Evolutionary conservation across 2,329 filamentous ascomycete species (phyloP), one percentile per base, ranked within the genome.

Genomic region (Fusarium drepaniforme): DNA sequence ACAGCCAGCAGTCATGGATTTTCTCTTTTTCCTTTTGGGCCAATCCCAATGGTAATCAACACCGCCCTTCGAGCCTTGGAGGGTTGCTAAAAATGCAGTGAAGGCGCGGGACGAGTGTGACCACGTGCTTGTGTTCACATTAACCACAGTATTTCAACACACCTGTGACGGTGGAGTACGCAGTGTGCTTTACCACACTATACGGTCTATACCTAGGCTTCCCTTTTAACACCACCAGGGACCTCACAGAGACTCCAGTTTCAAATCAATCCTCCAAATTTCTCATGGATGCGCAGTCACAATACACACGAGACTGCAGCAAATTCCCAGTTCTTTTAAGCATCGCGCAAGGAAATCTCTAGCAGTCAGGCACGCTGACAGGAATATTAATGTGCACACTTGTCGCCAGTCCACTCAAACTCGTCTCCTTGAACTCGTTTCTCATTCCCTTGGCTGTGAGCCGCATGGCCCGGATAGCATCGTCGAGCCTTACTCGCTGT

Each of bases 341-440:
- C 58, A 66, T 66, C 60, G 60, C 68, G 62, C 23, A 44, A 51
- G 33, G 61, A 37, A 61, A 64, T 53, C 9, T 53, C 62, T 75
- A 88, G 61, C 86, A 88, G 72, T 88, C 86, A n/a, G 86, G 86
- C 35, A 88, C 86, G 70, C 86, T 88, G 60, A 88, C 86, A 7
- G 86, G 86, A 49, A 88, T 88, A 68, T 88, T 81, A 25, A 88
- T 77, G 11, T 86, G 85, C 67, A 88, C 86, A 68, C 86, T 88
- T 3, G 85, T 88, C n/a, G 86, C 86, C 68, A 88, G 72, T 4
- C 86, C 86, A 58, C 86, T 88, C 30, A 88, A 76, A 70, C 86
- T 88, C 5, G 86, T 88, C 80, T 88, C 86, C 81, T 88, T 88
- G 78, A 88, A 88, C 79, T 88, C 86, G 40, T 88, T 88, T 37